Evolutionary conservation across 495 filamentous ascomycete genomes (phyloP).

Genomic region (Aspergillus haitiensis): DNA sequence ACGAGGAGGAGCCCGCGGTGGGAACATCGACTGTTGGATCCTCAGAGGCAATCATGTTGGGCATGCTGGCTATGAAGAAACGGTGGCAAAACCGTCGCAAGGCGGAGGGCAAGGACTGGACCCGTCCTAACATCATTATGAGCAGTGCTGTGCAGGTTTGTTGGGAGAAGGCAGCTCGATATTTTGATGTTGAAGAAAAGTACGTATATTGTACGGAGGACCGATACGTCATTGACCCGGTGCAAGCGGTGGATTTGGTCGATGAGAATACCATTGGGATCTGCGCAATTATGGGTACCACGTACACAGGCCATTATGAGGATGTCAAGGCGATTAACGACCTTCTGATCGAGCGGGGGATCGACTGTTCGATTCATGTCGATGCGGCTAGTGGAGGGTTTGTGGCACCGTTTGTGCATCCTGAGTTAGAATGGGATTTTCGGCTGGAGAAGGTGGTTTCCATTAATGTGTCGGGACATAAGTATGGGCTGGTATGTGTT

Average conservation of each 20-base stretch:
- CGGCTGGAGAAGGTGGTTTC: conserved; percentile 79
- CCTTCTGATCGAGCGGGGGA: conserved; percentile 64
- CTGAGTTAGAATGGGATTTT: conserved; percentile 84
- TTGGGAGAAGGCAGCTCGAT: conserved; percentile 95
- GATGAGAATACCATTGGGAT: conserved; percentile 97
- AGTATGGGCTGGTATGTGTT: conserved; percentile 60
- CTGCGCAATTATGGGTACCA: conserved; percentile 84
- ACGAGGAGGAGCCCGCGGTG: conserved; percentile 51
- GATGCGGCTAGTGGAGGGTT: conserved; percentile 90
- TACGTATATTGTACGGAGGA: conserved; percentile 80
- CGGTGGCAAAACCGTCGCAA: conserved; percentile 84
- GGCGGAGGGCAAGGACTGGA: conserved; percentile 70
- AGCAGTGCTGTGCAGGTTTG: conserved; percentile 90
- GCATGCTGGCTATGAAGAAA: conserved; percentile 90
- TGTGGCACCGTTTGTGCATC: conserved; percentile 83
- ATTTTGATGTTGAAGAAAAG: conserved; percentile 90
- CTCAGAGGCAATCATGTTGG: conserved; percentile 90
- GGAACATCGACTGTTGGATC: conserved; percentile 85
- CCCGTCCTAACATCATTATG: conserved; percentile 88
- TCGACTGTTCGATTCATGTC: conserved; percentile 85
- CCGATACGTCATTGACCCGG: conserved; percentile 84
- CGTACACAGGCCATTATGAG: conserved; percentile 95
- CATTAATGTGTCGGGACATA: conserved; percentile 92
- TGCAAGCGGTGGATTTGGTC: conserved; percentile 75
- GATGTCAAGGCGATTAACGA: conserved; percentile 89